Conservation (phyloP, 805 yeast genomes). For the Candida golubevii region DNA sequence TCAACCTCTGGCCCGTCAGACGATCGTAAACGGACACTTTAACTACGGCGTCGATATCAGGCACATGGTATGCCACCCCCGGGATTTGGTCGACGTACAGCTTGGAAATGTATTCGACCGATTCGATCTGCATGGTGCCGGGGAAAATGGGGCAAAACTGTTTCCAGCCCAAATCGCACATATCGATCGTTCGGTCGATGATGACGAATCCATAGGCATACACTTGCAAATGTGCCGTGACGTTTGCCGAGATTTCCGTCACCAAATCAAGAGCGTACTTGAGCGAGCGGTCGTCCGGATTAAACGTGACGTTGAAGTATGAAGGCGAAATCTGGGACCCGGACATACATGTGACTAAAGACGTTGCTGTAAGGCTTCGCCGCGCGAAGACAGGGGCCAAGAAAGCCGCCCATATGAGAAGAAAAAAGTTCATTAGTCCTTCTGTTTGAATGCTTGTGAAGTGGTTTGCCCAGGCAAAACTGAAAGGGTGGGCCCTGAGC, state of each 20-base stretch:
- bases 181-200: constrained; percentile 52
- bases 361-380: constrained; percentile 50
- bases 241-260: constrained; percentile 61
- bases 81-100: constrained; percentile 60
- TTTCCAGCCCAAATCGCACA: constrained; percentile 69
- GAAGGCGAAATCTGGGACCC: constrained; percentile 68
- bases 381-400: constrained; percentile 16
- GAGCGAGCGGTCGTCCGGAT: constrained; percentile 66
- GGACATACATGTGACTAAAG: constrained; percentile 84
- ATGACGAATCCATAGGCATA: constrained; percentile 83
- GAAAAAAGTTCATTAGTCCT: constrained; percentile 6
- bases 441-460: too few species aligned
- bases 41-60: constrained; percentile 79
- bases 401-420: constrained; percentile 11
- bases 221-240: constrained; percentile 66
- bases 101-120: constrained; percentile 55
- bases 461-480: too few species aligned
- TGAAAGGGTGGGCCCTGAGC: too few species aligned
- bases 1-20: constrained; percentile 43
- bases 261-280: constrained; percentile 66
- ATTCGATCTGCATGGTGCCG: constrained; percentile 72
- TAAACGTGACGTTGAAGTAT: constrained; percentile 67
- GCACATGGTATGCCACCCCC: constrained; percentile 80
- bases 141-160: constrained; percentile 89
- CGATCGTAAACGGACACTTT: constrained; percentile 47